Base-by-base conservation (phyloP, 2,329 filamentous ascomycete genomes). In the Colletotrichum liriopes region DNA sequence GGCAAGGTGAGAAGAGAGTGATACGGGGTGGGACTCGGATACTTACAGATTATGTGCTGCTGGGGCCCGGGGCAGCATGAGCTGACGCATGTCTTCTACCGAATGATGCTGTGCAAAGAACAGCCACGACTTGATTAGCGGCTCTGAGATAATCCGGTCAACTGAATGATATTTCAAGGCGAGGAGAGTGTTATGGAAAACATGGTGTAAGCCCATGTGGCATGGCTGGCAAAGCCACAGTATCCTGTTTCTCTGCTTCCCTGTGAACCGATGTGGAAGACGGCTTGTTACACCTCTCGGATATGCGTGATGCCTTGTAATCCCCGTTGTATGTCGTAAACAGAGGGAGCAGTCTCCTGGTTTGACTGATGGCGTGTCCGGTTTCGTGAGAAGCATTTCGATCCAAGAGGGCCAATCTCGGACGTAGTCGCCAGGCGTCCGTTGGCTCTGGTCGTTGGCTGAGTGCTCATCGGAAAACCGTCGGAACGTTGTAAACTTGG, bases 331-430 rank as follows among this genome's bases (percentile, higher is more conserved):
- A 18, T 39, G n/a, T 26, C 23, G 45, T n/a, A 23, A 7, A 41
- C 59, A 62, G n/a, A 51, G 26, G 32, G n/a, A 47, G 18, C 59
- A 62, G 32, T 26, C n/a, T 23, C 59, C 59, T 20, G 20, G 12
- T 7, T 1, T 39, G 16, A 3, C 3, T 3, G 35, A 26, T 12
- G 2, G 2, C 2, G 20, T 56, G 35, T 39, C 12, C 3, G 1
- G 3, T 0, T 5, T 18, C n/a, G 2, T 14, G n/a, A 56, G 54
- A 16, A 56, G 11, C 5, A 41, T 2, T 23, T 56, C n/a, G 2
- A 56, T 26, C 35, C 35, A 56, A 56, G n/a, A 56, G 6, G 54
- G 54, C 35, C 35, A 6, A 26, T 39, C 35, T 5, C 18, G 29
- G 18, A 54, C 26, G 51, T 54, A 54, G 7, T 54, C 26, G 12